phyloP scores from a whole-genome alignment of 176 grass and related monocot genomes.

The Oryza australiensis region DNA sequence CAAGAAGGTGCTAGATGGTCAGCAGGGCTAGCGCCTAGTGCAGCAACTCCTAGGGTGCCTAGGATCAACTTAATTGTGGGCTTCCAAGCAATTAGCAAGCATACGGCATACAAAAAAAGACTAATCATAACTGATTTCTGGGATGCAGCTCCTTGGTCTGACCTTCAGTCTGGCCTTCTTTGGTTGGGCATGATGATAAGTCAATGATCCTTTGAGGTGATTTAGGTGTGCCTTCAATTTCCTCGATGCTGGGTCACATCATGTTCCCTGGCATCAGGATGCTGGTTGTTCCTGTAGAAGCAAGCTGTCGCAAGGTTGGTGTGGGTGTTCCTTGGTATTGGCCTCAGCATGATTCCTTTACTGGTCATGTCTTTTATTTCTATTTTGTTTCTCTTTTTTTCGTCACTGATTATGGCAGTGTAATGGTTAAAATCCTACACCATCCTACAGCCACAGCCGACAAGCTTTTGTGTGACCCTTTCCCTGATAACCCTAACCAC shows the following conservation, averaged over 20 bases:
- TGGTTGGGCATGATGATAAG: not conserved
- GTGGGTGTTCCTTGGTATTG: not conserved
- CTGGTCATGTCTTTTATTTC: not conserved
- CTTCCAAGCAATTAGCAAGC: not conserved
- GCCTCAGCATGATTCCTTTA: not conserved
- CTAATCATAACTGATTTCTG: not conserved
- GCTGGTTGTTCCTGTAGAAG: not conserved
- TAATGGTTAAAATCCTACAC: not conserved
- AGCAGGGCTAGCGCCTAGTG: no score
- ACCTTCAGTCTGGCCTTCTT: not conserved
- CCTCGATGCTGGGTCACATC: not conserved
- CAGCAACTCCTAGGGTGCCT: not conserved
- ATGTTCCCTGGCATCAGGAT: not conserved
- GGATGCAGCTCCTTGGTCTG: not conserved
- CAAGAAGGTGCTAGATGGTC: not conserved
- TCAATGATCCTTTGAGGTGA: not conserved
- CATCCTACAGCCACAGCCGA: no score
- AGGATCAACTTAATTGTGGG: not conserved
- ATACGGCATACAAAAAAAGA: not conserved
- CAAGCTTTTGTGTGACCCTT: slow-evolving; percentile 3
- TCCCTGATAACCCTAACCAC: not conserved
- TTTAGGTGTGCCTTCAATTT: not conserved
- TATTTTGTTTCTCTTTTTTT: not conserved
- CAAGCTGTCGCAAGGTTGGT: not conserved
- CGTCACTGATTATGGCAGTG: not conserved